Evolutionary conservation across 331 rosid species (phyloP), one percentile per base, ranked within the genome.

Genomic region (Rosa hybrid): DNA sequence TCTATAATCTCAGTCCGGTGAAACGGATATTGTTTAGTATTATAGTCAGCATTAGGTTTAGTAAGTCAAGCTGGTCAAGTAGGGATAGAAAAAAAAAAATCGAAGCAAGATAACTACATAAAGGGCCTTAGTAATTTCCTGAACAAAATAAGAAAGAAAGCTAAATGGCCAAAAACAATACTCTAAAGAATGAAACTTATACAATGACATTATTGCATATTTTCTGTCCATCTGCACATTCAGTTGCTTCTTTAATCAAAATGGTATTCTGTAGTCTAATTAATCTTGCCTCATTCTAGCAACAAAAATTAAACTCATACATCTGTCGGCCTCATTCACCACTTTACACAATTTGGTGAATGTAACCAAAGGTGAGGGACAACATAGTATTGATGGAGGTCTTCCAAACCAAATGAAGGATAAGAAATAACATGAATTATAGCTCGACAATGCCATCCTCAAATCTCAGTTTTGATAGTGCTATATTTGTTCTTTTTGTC

Each of bases 331-430:
- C 62, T 49, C 45, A 13, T 27, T 21, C 56, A 46, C 53, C 12
- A 13, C 59, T 21, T 46, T 21, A 71, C 11, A 41, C 27, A 51
- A 71, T 71, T 71, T 48, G 59, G 59, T 48, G 44, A 46, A 48
- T 48, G 34, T 23, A 41, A 62, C 68, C 39, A 62, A 62, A 17
- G 39, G 41, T 56, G 64, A 57, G 64, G 10, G 30, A 57, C 64
- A 8, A 57, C 64, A 57, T 50, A 72, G 75, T 51, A 25, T 30
- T 17, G 48, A 74, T 74, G 39, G 9, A 74, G 65, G 54, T 38
- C 51, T 51, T 74, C 13, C 38, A 39, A 74, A 46, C 23, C 18
- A 38, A 51, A 57, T 21, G 78, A 41, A 38, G 11, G 7, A 53
- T 53, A 45, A 53, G 20, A 39, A 6, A 21, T 56, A 56, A 44